Conservation (phyloP, 495 filamentous ascomycete genomes). For the Pseudoneurospora amorphoporcata region DNA sequence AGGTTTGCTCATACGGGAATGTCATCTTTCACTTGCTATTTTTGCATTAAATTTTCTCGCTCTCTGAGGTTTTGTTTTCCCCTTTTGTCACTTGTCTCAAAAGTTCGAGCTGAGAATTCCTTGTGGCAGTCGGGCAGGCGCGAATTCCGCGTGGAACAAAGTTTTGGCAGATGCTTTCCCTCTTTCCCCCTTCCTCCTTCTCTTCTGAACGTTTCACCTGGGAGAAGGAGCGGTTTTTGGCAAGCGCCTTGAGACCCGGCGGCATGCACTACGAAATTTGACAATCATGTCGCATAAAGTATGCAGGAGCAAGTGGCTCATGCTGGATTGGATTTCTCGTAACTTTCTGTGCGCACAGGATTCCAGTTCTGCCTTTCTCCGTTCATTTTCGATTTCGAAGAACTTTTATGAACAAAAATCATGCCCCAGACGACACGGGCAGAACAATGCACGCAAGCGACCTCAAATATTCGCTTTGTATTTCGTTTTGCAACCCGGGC, state of each 20-base stretch:
- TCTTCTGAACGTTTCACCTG: neutral
- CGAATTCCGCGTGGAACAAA: neutral
- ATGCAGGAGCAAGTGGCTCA: neutral
- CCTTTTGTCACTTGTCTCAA: neutral
- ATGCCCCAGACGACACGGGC: neutral
- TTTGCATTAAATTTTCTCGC: neutral
- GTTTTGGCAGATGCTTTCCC: neutral
- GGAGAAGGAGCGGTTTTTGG: neutral
- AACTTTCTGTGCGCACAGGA: neutral
- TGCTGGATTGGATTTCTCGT: neutral
- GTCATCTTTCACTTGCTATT: neutral
- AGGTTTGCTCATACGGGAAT: neutral
- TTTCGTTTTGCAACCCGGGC: neutral
- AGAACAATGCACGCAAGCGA: neutral
- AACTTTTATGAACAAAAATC: neutral
- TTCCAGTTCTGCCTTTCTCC: neutral
- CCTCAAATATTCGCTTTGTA: neutral
- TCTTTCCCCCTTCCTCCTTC: neutral
- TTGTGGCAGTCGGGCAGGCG: neutral
- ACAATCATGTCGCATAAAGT: neutral
- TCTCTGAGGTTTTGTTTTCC: neutral
- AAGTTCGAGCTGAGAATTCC: neutral
- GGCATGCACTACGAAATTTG: neutral
- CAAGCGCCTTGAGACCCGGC: neutral
- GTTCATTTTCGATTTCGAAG: neutral